Evolutionary conservation across 2,329 filamentous ascomycete genomes (phyloP).

Genomic region (Massarina eburnea): DNA sequence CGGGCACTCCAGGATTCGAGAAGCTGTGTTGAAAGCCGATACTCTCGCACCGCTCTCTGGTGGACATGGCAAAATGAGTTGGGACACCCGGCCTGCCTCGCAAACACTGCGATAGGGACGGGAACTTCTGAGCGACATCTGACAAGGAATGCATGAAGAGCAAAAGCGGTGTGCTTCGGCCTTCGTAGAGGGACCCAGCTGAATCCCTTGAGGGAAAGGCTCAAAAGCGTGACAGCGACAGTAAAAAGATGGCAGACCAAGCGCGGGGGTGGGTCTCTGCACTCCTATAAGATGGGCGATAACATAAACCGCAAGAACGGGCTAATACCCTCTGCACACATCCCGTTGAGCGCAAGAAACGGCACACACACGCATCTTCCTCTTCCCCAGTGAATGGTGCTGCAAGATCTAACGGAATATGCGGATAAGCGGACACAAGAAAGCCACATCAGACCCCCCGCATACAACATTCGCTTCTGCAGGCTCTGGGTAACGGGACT

Average conservation of each 20-base stretch:
- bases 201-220: neutral
- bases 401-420: neutral
- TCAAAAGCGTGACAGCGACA: neutral
- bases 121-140: neutral
- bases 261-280: neutral
- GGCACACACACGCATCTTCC: neutral
- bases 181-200: neutral
- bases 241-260: neutral
- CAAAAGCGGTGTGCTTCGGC: slow-evolving; percentile 1
- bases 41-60: neutral
- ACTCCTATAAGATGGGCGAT: neutral
- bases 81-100: neutral
- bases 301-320: neutral
- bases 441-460: neutral
- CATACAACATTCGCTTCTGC: neutral
- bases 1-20: neutral
- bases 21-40: no score
- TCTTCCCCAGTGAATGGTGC: neutral
- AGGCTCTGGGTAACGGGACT: neutral
- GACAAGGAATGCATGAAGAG: neutral
- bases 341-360: neutral
- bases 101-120: neutral
- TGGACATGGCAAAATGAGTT: neutral
- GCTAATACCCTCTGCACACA: neutral
- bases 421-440: neutral